Conservation (phyloP, 2,329 filamentous ascomycete genomes). For the Cephalotrichum gorgonifer region DNA sequence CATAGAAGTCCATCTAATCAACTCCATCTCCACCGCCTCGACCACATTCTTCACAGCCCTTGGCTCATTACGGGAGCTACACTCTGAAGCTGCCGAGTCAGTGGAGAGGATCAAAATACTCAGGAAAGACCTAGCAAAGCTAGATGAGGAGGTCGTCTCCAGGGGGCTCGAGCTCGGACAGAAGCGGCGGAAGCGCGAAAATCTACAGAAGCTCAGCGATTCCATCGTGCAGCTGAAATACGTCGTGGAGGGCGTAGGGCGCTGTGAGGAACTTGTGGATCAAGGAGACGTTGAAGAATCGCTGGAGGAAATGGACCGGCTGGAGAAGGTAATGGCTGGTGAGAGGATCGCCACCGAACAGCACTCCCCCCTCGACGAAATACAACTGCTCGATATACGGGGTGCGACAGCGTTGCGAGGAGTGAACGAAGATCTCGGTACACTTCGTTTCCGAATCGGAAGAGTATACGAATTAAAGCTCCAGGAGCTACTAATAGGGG, state of each 20-base stretch:
- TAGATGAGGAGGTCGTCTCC: constrained; percentile 81
- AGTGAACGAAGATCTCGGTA: constrained; percentile 64
- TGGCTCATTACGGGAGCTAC: constrained; percentile 80
- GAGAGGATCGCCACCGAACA: constrained; percentile 35
- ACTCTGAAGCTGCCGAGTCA: constrained; percentile 85
- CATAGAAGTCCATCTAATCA: constrained; percentile 92
- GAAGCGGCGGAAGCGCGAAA: constrained; percentile 71
- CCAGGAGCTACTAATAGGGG: constrained; percentile 63
- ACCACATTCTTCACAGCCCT: constrained; percentile 93
- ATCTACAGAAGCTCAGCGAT: constrained; percentile 70
- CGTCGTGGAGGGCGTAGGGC: constrained; percentile 64
- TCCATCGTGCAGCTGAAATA: constrained; percentile 74
- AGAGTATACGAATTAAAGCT: constrained; percentile 79
- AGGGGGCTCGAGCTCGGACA: constrained; percentile 79
- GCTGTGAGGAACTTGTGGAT: constrained; percentile 74
- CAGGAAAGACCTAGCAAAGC: constrained; percentile 64
- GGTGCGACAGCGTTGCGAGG: constrained; percentile 70
- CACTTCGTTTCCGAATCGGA: constrained; percentile 71
- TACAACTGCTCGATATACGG: constrained; percentile 56
- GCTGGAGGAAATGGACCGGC: constrained; percentile 62
- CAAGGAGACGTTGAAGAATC: constrained; percentile 74
- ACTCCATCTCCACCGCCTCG: constrained; percentile 89
- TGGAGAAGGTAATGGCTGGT: constrained; percentile 75
- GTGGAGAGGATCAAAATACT: constrained; percentile 76
- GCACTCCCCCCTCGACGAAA: constrained; percentile 19